A percentile compares a stretch with the other conserved stretches of the same genome.
Conservation (phyloP, 2,329 filamentous ascomycete species). For the Exophiala oligosperma region DNA sequence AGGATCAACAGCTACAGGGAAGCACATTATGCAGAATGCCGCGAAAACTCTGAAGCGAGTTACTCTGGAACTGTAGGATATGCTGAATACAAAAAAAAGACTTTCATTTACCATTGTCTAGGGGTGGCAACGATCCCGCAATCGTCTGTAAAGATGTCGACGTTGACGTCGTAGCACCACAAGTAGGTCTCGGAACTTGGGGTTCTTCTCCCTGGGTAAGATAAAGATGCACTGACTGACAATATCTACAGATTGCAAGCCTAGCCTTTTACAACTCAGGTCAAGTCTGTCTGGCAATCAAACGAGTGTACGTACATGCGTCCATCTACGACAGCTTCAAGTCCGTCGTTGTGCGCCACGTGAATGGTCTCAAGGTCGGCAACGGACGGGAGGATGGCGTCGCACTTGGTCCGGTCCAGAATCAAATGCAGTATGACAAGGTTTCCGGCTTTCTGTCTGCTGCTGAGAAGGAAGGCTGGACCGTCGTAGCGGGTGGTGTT, state of each 20-base stretch:
- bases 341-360: constrained; percentile 57
- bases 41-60: constrained; percentile 55
- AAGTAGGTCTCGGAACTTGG: constrained; percentile 40
- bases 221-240: neutral
- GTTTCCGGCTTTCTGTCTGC: constrained; percentile 58
- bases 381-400: constrained; percentile 41
- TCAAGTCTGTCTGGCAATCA: constrained; percentile 66
- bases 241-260: constrained; percentile 5
- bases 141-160: constrained; percentile 67
- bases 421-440: constrained; percentile 63
- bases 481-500: constrained; percentile 52
- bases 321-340: constrained; percentile 64
- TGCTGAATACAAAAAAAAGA: neutral
- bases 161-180: constrained; percentile 64
- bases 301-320: constrained; percentile 65
- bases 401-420: constrained; percentile 63
- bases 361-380: constrained; percentile 42
- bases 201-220: neutral
- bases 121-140: constrained; percentile 64
- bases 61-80: constrained; percentile 50
- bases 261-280: constrained; percentile 51
- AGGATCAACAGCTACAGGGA: constrained; percentile 38
- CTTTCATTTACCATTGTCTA: neutral
- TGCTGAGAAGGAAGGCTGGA: constrained; percentile 54
- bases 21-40: constrained; percentile 41